These are phyloP conservation scores for Pseudogymnoascus sp. DNA, from an alignment of 2,329 filamentous ascomycete genomes.

Conservation along the genomic window DNA sequence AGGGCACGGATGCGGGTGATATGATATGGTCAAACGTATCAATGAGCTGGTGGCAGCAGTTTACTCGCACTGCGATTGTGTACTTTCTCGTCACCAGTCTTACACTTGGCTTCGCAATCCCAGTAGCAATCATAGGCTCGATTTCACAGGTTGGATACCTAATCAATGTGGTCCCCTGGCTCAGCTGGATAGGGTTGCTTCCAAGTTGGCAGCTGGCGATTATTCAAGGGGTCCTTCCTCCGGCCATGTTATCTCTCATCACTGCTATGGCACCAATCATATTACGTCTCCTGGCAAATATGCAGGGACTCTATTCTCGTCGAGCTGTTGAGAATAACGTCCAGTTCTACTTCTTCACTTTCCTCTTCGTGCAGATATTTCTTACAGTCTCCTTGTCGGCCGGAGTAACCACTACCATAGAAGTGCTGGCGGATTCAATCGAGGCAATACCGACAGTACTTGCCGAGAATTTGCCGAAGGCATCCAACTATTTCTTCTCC, in stretches of 20 bases:
- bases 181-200: too few species aligned
- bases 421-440: slow-evolving; percentile 11
- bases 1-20: too few species aligned
- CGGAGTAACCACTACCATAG: slow-evolving; percentile 15
- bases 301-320: slow-evolving; percentile 21
- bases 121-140: too few species aligned
- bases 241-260: background rate
- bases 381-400: slow-evolving; percentile 45
- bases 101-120: too few species aligned
- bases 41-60: slow-evolving; percentile 82
- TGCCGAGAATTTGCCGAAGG: slow-evolving; percentile 16
- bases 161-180: background rate
- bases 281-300: slow-evolving; percentile 12
- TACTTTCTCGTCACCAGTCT: too few species aligned
- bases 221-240: too few species aligned
- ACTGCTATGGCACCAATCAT: slow-evolving; percentile 9
- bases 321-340: slow-evolving; percentile 32
- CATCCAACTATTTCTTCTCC: slow-evolving; percentile 21
- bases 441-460: background rate
- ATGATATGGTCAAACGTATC: slow-evolving; percentile 58
- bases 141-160: slow-evolving; percentile 8
- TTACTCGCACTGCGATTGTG: slow-evolving; percentile 50
- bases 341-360: slow-evolving; percentile 61
- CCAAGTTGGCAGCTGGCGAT: too few species aligned
- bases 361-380: slow-evolving; percentile 62